Evolutionary conservation across 495 filamentous ascomycete species (phyloP).

Genomic region (Hyaloscypha variabilis): DNA sequence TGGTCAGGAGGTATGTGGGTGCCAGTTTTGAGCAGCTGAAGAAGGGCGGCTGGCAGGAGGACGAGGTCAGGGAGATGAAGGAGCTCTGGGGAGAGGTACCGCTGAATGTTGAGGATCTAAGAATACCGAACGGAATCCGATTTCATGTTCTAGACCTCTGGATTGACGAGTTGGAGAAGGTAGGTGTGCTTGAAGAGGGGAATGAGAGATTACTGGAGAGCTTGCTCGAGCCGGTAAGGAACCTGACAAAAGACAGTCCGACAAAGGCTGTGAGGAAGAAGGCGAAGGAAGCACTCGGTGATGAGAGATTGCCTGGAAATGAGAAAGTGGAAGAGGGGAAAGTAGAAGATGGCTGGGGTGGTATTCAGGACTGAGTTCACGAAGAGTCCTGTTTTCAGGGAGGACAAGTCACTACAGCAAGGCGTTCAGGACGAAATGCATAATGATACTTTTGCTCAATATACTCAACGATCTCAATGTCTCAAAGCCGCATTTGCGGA

Average conservation of each 20-base stretch:
- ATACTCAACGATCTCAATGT: constrained; percentile 25
- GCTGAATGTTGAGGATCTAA: constrained; percentile 45
- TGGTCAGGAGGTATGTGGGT: constrained; percentile 77
- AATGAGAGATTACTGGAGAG: constrained; percentile 48
- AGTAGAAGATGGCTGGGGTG: constrained; percentile 62
- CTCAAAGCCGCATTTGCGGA: constrained; percentile 17
- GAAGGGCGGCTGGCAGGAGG: constrained; percentile 39
- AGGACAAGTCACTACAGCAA: constrained; percentile 13
- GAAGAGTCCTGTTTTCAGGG: neutral
- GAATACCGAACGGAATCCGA: constrained; percentile 77
- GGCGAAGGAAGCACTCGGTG: constrained; percentile 71
- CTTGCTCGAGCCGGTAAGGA: constrained; percentile 63
- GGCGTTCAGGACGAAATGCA: constrained; percentile 27
- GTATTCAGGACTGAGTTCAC: constrained; percentile 61
- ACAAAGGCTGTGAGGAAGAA: constrained; percentile 73
- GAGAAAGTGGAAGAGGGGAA: constrained; percentile 35
- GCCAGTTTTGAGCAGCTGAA: constrained; percentile 63
- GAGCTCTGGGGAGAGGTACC: constrained; percentile 43
- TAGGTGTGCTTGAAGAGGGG: constrained; percentile 50
- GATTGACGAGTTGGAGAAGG: constrained; percentile 81
- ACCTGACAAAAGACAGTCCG: constrained; percentile 54
- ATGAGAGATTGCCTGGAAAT: constrained; percentile 69
- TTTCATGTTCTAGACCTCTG: constrained; percentile 92
- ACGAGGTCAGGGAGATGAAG: constrained; percentile 27
- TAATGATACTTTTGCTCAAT: constrained; percentile 18